Base-by-base conservation (phyloP, 768 basidiomycete genomes). In the Termitomyces sp. region DNA sequence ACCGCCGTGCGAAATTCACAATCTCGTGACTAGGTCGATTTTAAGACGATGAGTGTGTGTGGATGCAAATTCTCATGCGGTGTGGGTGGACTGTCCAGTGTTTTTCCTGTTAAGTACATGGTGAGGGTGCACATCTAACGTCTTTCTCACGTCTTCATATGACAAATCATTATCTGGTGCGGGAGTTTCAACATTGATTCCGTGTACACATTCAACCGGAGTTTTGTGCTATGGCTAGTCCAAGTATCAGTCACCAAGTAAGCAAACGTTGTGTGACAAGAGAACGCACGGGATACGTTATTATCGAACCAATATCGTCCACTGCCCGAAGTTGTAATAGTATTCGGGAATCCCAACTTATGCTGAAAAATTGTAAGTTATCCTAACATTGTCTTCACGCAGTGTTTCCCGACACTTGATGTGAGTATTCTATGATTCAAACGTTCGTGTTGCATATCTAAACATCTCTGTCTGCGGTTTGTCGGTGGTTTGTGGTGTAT, bases 71-170 rank as follows among this genome's bases (percentile, higher is more conserved):
- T 52, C 51, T 39, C 51, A 52, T 18, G 51, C 5, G 37, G 29
- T 13, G 18, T 22, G 37, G 37, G n/a, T 37, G 18, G 36, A 16
- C 24, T 18, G 34, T 51, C 15, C 18, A 39, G 16, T 8, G 5
- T 52, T 52, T 29, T 7, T 39, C 24, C 51, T 3, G 16, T 39
- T 12, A 26, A 6, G 18, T 24, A n/a, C 51, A 28, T 16, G 24
- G 16, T n/a, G 34, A n/a, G 26, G 12, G 5, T 5, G 18, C 2
- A 3, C 7, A 7, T 41, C 13, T 39, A 15, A 20, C 22, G 20
- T 96, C 94, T 59, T 91, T 84, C 77, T 95, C 94, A 56, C 95
- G 80, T 55, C 94, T 94, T 60, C 94, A 82, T 88, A 96, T 90
- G 70, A 66, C 84, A 29, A 77, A 4, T 93, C 93, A 73, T 87